phyloP scores from a whole-genome alignment of 176 grass and related monocot genomes.

The Triticum timopheevii region DNA sequence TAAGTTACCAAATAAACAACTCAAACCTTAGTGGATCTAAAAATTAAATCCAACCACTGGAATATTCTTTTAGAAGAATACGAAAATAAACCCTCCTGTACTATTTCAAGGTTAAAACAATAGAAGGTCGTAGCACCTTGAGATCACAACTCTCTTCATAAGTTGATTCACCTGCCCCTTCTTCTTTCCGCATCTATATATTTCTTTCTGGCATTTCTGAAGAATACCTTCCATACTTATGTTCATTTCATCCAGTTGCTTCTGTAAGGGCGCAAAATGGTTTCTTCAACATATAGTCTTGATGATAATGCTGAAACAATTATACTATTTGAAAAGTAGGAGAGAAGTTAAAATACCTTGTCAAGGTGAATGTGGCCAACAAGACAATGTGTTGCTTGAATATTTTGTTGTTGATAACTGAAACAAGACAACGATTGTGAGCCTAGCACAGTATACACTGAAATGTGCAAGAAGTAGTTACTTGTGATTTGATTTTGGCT shows the following conservation, averaged over 20 bases:
- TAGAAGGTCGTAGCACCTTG: constrained; percentile 35
- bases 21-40: constrained; percentile 1
- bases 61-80: background rate
- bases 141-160: constrained; percentile 37
- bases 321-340: constrained; percentile 17
- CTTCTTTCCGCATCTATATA: constrained; percentile 40
- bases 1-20: background rate
- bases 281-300: background rate
- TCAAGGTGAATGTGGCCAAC: constrained; percentile 70
- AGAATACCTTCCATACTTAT: constrained; percentile 41
- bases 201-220: constrained; percentile 48
- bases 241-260: constrained; percentile 46
- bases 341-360: constrained; percentile 35
- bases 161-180: constrained; percentile 36
- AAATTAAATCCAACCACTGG: background rate
- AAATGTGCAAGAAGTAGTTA: background rate
- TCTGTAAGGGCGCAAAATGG: constrained; percentile 34
- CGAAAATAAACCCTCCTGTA: background rate
- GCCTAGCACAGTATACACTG: constrained; percentile 14
- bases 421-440: constrained; percentile 26
- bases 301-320: constrained; percentile 1
- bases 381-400: constrained; percentile 41
- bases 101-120: background rate
- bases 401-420: constrained; percentile 51
- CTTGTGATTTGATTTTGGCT: background rate